Evolutionary conservation across 1,284 basidiomycete species (phyloP).

Genomic region (Tetrapyrgos nigripes): DNA sequence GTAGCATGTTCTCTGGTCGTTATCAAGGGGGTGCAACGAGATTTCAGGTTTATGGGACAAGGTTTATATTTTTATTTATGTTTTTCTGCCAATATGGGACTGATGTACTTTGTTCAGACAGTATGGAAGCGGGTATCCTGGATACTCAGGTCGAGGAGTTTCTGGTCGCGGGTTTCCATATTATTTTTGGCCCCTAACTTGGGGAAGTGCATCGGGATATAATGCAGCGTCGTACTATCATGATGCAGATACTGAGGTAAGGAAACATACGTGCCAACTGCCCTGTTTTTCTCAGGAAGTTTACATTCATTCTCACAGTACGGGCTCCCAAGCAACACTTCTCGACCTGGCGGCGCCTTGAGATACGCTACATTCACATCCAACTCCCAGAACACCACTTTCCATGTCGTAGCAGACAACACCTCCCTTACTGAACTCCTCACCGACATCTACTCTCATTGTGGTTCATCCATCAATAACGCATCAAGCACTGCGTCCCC

Average conservation of each 20-base stretch:
- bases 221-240: conserved; percentile 49
- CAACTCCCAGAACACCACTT: conserved; percentile 49
- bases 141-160: conserved; percentile 48
- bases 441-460: conserved; percentile 49
- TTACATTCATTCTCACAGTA: conserved; percentile 45
- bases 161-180: conserved; percentile 56
- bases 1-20: conserved; percentile 40
- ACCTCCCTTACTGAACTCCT: conserved; percentile 58
- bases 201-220: conserved; percentile 46
- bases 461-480: conserved; percentile 41
- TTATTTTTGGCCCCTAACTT: conserved; percentile 64
- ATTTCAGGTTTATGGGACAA: conserved; percentile 39
- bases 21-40: conserved; percentile 42
- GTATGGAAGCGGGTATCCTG: conserved; percentile 69
- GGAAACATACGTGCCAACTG: conserved; percentile 19
- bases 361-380: conserved; percentile 56
- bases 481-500: conserved; percentile 7
- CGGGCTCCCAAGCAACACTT: conserved; percentile 54
- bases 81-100: neutral
- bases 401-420: conserved; percentile 65
- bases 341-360: conserved; percentile 64
- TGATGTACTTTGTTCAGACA: conserved; percentile 34
- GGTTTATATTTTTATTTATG: conserved; percentile 26
- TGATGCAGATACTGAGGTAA: conserved; percentile 44
- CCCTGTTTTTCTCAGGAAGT: neutral